These are phyloP conservation scores for Cryptococcus jaspeensis DNA, from an alignment of 1,284 basidiomycete species.

Conservation along the genomic window DNA sequence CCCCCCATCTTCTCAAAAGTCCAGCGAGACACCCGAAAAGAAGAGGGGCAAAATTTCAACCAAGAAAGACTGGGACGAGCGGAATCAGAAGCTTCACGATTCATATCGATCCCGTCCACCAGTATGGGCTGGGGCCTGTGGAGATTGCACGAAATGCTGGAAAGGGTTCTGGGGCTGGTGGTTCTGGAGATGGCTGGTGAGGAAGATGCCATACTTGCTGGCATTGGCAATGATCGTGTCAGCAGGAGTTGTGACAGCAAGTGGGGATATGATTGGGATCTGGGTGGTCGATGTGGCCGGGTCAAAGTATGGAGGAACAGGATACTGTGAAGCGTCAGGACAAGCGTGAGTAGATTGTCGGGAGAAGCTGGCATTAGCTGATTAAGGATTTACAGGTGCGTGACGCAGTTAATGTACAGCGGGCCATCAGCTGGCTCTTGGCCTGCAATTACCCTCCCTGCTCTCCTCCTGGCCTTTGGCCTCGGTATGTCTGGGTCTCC, in stretches of 20 bases:
- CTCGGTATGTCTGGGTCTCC: slow-evolving; percentile 7
- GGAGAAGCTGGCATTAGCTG: too few species aligned
- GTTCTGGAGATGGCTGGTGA: slow-evolving; percentile 11
- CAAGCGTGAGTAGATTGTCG: slow-evolving; percentile 4
- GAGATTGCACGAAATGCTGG: slow-evolving; percentile 6
- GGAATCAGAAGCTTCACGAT: not conserved
- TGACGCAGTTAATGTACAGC: slow-evolving; percentile 7
- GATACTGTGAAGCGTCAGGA: slow-evolving; percentile 9
- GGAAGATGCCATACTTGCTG: slow-evolving; percentile 13
- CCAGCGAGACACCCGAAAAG: too few species aligned
- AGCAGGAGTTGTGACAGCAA: slow-evolving; percentile 7
- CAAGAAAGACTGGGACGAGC: not conserved
- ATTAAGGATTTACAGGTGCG: not conserved
- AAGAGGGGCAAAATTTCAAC: too few species aligned
- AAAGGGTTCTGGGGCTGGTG: slow-evolving; percentile 4
- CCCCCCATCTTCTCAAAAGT: too few species aligned
- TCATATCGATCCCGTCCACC: not conserved
- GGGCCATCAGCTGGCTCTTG: not conserved
- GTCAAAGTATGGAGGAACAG: slow-evolving; percentile 12
- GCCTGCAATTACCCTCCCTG: slow-evolving; percentile 6
- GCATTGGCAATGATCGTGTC: slow-evolving; percentile 1
- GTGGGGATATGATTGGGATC: slow-evolving; percentile 11
- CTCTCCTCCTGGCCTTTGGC: slow-evolving; percentile 8
- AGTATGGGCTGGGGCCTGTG: slow-evolving; percentile 7
- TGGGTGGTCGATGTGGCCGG: slow-evolving; percentile 7